Evolutionary conservation across 306 rosid species (phyloP).

Genomic region (Arachis stenosperma): DNA sequence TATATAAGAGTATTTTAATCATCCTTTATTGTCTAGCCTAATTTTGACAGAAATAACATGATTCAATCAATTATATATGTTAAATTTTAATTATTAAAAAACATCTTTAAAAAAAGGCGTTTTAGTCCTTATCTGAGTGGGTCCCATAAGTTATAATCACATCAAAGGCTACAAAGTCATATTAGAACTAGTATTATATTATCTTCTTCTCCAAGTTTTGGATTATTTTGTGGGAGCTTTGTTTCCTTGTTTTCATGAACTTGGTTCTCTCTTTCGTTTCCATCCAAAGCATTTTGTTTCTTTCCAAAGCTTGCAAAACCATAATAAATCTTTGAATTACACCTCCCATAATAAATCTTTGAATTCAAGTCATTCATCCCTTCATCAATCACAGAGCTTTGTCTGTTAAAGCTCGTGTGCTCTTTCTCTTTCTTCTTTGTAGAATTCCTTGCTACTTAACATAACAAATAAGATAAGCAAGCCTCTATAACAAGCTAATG

Average conservation of each 20-base stretch:
- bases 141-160: background rate
- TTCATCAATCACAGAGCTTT: constrained; percentile 39
- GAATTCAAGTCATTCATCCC: constrained; percentile 32
- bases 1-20: too few species aligned
- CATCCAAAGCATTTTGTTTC: constrained; percentile 1
- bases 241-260: constrained; percentile 22
- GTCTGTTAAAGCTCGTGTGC: constrained; percentile 49
- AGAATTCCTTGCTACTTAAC: constrained; percentile 43
- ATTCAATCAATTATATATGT: too few species aligned
- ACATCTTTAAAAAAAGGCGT: too few species aligned
- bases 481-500: too few species aligned
- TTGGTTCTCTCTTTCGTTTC: constrained; percentile 4
- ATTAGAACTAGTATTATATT: background rate
- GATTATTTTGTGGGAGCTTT: constrained; percentile 14
- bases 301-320: constrained; percentile 10
- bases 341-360: constrained; percentile 41
- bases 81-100: too few species aligned
- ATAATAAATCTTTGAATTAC: too few species aligned
- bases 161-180: background rate
- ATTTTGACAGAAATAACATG: too few species aligned
- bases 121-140: too few species aligned
- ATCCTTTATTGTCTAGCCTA: too few species aligned
- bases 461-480: too few species aligned
- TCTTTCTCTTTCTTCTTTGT: constrained; percentile 58
- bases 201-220: too few species aligned